Conservation (phyloP, 2,329 filamentous ascomycete species). For the Fragosphaeria purpurea region DNA sequence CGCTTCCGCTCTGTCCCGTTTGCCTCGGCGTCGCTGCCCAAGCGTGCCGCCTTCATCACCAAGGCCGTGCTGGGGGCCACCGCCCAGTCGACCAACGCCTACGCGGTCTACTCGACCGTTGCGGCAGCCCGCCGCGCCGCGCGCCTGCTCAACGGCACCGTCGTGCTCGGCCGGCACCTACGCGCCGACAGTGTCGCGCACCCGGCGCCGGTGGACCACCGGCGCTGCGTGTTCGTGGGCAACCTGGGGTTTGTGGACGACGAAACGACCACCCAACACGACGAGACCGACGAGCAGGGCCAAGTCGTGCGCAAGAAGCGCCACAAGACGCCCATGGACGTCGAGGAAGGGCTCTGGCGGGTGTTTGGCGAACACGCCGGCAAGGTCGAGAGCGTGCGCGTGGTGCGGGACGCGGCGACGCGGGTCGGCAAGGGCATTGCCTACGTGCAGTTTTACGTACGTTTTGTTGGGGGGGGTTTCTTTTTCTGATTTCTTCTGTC, state of each 20-base stretch:
- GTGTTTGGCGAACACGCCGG: slow-evolving; percentile 64
- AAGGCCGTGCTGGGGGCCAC: slow-evolving; percentile 85
- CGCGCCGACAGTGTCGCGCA: slow-evolving; percentile 87
- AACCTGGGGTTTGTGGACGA: slow-evolving; percentile 96
- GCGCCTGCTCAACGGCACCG: slow-evolving; percentile 68
- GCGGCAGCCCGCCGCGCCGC: slow-evolving; percentile 68
- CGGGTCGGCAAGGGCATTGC: slow-evolving; percentile 94
- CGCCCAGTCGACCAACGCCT: slow-evolving; percentile 87
- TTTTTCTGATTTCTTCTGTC: neutral
- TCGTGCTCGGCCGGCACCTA: slow-evolving; percentile 77
- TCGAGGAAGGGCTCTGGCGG: slow-evolving; percentile 88
- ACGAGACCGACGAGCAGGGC: slow-evolving; percentile 58
- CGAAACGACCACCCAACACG: slow-evolving; percentile 58
- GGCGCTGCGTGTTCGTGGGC: slow-evolving; percentile 89
- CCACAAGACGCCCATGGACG: slow-evolving; percentile 66
- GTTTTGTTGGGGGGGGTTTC: neutral
- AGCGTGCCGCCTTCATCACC: slow-evolving; percentile 88
- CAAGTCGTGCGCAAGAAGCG: slow-evolving; percentile 29
- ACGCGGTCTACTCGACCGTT: slow-evolving; percentile 74
- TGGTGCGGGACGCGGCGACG: slow-evolving; percentile 80
- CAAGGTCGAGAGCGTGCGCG: slow-evolving; percentile 84
- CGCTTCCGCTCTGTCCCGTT: slow-evolving; percentile 93
- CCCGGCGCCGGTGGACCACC: slow-evolving; percentile 70
- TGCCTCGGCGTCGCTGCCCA: slow-evolving; percentile 64
- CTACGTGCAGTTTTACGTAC: slow-evolving; percentile 83